Evolutionary conservation across 495 filamentous ascomycete species (phyloP).

Genomic region (Opeltia flavorubescens): DNA sequence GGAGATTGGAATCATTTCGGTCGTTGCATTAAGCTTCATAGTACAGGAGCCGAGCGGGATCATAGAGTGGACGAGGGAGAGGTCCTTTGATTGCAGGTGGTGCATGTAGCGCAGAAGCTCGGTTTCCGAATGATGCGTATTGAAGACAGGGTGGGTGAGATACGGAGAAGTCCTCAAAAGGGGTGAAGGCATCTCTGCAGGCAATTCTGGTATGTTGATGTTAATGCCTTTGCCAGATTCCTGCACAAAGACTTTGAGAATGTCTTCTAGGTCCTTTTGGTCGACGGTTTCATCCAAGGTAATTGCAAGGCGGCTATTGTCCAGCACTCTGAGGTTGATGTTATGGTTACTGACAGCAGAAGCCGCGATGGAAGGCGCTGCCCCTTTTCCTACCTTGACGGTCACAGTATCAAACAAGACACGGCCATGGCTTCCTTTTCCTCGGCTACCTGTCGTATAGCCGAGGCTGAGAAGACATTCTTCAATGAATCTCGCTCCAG

Average conservation of each 20-base stretch:
- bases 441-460: conserved; percentile 43
- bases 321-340: conserved; percentile 53
- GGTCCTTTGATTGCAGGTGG: conserved; percentile 87
- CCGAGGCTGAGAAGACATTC: conserved; percentile 51
- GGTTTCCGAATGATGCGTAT: conserved; percentile 92
- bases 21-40: conserved; percentile 97
- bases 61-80: conserved; percentile 95
- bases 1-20: conserved; percentile 84
- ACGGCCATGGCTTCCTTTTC: conserved; percentile 37
- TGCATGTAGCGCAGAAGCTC: conserved; percentile 91
- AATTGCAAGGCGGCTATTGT: conserved; percentile 45
- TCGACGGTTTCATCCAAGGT: conserved; percentile 63
- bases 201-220: conserved; percentile 9
- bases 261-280: conserved; percentile 42
- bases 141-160: conserved; percentile 91
- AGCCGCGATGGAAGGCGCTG: conserved; percentile 36
- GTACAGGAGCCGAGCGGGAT: conserved; percentile 98
- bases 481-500: conserved; percentile 56
- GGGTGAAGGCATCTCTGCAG: conserved; percentile 37
- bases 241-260: conserved; percentile 42
- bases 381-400: conserved; percentile 39
- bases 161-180: conserved; percentile 63
- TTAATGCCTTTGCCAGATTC: conserved; percentile 5
- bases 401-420: conserved; percentile 72
- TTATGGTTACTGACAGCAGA: conserved; percentile 33